Evolutionary conservation across 345 rosid genomes (phyloP).

Genomic region (Dimocarpus longan): DNA sequence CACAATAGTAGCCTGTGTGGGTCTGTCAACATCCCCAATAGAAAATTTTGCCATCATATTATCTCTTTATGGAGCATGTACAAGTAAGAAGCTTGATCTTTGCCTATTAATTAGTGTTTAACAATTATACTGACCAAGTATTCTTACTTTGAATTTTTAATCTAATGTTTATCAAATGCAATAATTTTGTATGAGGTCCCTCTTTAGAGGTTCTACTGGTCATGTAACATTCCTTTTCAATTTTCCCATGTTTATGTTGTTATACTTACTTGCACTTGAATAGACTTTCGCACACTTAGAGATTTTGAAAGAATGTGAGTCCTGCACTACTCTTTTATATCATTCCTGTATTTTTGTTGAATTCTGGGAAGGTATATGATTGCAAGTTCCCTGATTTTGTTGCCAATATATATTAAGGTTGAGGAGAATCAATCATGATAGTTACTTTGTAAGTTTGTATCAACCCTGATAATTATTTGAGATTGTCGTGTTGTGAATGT

Average conservation of each 20-base stretch:
- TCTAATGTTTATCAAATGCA: not conserved
- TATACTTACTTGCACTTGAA: too few species aligned
- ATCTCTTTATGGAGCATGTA: conserved; percentile 76
- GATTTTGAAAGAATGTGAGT: not conserved
- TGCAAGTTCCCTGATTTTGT: not conserved
- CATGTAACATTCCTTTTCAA: not conserved
- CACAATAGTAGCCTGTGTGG: conserved; percentile 78
- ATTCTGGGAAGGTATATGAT: not conserved
- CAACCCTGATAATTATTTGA: not conserved
- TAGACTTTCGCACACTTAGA: too few species aligned
- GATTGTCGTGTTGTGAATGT: not conserved
- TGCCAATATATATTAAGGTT: not conserved
- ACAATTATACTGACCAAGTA: not conserved
- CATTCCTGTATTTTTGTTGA: not conserved
- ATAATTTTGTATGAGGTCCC: not conserved
- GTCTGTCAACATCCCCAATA: conserved; percentile 82
- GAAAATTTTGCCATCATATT: conserved; percentile 73
- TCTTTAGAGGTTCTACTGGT: not conserved
- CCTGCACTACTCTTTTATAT: not conserved
- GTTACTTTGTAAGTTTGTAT: not conserved
- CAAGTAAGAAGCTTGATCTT: conserved; percentile 50
- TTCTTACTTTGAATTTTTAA: not conserved
- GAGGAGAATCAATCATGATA: not conserved
- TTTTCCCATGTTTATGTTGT: not conserved
- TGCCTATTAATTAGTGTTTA: not conserved